Base-by-base conservation (phyloP, 768 basidiomycete species). In the Hygrocybe punicea region DNA sequence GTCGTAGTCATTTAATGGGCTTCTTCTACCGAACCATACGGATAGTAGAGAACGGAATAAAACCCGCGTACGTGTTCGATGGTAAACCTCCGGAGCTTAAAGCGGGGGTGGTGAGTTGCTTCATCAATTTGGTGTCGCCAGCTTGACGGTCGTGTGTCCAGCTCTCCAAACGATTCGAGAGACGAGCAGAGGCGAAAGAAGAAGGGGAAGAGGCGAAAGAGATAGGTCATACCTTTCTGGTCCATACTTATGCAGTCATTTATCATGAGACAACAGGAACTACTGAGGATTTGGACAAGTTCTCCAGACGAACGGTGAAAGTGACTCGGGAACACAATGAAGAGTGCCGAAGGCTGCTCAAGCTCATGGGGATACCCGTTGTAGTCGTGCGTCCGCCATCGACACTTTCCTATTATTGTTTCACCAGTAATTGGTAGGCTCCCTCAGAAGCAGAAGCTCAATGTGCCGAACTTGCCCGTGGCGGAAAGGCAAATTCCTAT, bases 401-500 rank as follows among this genome's bases (percentile, higher is more conserved):
- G 39, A 23, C 19, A 39, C n/a, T n/a, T 46, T 19, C 46, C 8
- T 40, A 40, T 53, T 39, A 60, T 24, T 14, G 44, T 35, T 39
- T 51, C 19, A 64, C 48, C 36, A 48, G 29, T 36, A 6, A 40
- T 25, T 51, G 10, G 6, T 60, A 98, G 95, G 95, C 97, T 19
- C 97, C 97, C 0, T 96, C 93, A 51, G 97, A 99, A 76, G 97
- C 97, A 6, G 97, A 99, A 70, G 97, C 97, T 1, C 97, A 99
- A 67, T 98, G 97, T 62, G 97, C 97, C 5, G 97, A 98, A 70
- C 83, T 99, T 2, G 95, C 95, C n/a, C 84, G 93, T 33, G 95
- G 93, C 21, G 94, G 93, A 56, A 93, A 96, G 78, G 96, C 88
- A 51, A 6, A 56, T 46, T 19, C 33, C 29, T 7, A 8, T 36